Evolutionary conservation across 768 basidiomycete species (phyloP).

Genomic region (Phaeotremella skinneri): DNA sequence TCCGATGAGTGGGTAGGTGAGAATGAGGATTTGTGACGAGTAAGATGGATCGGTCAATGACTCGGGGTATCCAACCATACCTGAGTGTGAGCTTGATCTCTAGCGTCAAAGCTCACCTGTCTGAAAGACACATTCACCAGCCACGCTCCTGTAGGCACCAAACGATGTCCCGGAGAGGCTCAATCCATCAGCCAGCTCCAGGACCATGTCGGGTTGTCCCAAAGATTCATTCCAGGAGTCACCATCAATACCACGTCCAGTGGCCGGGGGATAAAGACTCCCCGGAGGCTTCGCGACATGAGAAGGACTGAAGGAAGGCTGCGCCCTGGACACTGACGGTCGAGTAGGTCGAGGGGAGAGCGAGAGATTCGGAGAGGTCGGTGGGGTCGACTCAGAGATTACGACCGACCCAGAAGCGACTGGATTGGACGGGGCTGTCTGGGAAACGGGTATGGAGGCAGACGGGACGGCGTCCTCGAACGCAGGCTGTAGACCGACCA

Average conservation of each 20-base stretch:
- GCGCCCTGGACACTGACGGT: conserved; percentile 2
- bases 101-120: conserved; percentile 66
- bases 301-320: conserved; percentile 21
- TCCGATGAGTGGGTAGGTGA: conserved; percentile 94
- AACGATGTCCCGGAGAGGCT: conserved; percentile 87
- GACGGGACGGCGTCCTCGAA: conserved; percentile 41
- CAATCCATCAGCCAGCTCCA: conserved; percentile 87
- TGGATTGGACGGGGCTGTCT: conserved; percentile 29
- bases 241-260: conserved; percentile 45
- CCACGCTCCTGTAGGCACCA: conserved; percentile 86
- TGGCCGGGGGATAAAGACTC: conserved; percentile 49
- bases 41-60: conserved; percentile 98
- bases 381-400: conserved; percentile 28
- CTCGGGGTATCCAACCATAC: conserved; percentile 99
- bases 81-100: conserved; percentile 54
- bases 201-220: conserved; percentile 57
- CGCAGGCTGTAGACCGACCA: conserved; percentile 14
- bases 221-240: conserved; percentile 44
- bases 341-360: conserved; percentile 8
- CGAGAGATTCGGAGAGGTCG: conserved; percentile 23
- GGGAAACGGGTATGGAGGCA: conserved; percentile 23
- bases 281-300: conserved; percentile 27
- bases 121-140: conserved; percentile 99
- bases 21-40: conserved; percentile 92
- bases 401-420: conserved; percentile 34